Conservation (phyloP, 768 basidiomycete species). For the Rhizopogon rudus region DNA sequence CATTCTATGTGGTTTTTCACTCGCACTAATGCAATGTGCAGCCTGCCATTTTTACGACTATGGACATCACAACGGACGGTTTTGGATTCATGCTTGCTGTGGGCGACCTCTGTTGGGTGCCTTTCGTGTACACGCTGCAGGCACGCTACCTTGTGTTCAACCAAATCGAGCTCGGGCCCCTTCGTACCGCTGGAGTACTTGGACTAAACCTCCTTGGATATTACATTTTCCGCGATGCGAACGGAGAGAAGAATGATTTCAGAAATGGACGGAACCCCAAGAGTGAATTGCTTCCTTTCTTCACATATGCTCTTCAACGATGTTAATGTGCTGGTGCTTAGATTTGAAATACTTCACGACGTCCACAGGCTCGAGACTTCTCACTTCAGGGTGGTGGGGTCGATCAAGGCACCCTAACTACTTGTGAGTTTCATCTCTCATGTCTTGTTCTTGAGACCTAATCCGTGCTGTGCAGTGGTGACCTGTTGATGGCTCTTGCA, state of each 20-base stretch:
- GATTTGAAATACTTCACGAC: conserved; percentile 80
- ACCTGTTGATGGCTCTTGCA: conserved; percentile 83
- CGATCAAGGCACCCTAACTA: conserved; percentile 91
- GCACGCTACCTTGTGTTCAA: conserved; percentile 93
- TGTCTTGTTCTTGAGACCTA: background rate
- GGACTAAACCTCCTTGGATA: conserved; percentile 69
- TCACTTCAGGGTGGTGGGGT: conserved; percentile 99
- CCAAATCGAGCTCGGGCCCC: conserved; percentile 69
- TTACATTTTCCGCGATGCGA: conserved; percentile 86
- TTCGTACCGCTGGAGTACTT: conserved; percentile 51
- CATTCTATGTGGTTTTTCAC: background rate
- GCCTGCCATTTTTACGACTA: conserved; percentile 88
- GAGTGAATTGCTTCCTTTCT: conserved; percentile 40
- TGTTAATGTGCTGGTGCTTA: conserved; percentile 21
- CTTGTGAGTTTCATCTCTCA: conserved; percentile 40
- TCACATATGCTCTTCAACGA: background rate
- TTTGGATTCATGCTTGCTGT: conserved; percentile 98
- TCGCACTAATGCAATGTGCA: conserved; percentile 21
- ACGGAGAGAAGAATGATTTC: conserved; percentile 95
- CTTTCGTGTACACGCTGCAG: conserved; percentile 91
- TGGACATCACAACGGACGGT: conserved; percentile 97
- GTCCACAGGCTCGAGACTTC: conserved; percentile 79
- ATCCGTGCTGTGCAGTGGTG: conserved; percentile 46
- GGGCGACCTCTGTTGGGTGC: conserved; percentile 91
- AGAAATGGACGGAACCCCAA: conserved; percentile 92